Evolutionary conservation across 23 red algal genomes (phyloP), one percentile per base, ranked within the genome.

Genomic region (Gracilaria vermiculophylla): DNA sequence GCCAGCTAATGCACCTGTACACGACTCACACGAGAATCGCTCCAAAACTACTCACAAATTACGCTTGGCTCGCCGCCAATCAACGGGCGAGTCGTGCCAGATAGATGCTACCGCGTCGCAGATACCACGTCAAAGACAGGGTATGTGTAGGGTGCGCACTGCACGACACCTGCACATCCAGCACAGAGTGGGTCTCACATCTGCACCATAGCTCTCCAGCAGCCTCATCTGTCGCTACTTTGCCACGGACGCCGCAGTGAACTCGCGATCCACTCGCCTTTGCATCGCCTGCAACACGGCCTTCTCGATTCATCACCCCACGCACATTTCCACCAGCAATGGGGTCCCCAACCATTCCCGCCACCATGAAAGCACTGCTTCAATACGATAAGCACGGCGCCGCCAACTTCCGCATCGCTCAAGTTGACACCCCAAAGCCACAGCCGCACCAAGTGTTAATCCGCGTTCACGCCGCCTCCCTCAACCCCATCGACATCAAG

Each of bases 401-500:
- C 17, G 44, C 44, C 57, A 69, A 49, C 73, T 90, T 79, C 33
- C 34, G 62, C 19, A 10, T 90, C 20, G 21, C 41, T 3, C 34
- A 78, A 11, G 57, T 80, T 44, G 45, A 70, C 86, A 47, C 57
- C 49, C 86, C 86, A 15, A 51, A 24, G 25, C 70, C 70, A 7
- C 25, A 50, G 3, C 39, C 86, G 37, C 31, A 72, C 3, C 69
- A 82, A 24, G 77, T 82, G 50, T 42, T 61, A 14, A 48, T 92
- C 32, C 62, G 47, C 19, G 77, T 92, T 3, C 69, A 51, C 39
- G 88, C 88, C 15, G 88, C 88, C 25, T 32, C 88, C 8, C 76
- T 92, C 34, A 92, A 92, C 49, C 88, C 88, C n/a, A 77, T 92
- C 25, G 88, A 92, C 57, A 40, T 92, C 62, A 83, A 73, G 33